Base-by-base conservation (phyloP, 345 rosid species). In the Rhodomyrtus tomentosa region DNA sequence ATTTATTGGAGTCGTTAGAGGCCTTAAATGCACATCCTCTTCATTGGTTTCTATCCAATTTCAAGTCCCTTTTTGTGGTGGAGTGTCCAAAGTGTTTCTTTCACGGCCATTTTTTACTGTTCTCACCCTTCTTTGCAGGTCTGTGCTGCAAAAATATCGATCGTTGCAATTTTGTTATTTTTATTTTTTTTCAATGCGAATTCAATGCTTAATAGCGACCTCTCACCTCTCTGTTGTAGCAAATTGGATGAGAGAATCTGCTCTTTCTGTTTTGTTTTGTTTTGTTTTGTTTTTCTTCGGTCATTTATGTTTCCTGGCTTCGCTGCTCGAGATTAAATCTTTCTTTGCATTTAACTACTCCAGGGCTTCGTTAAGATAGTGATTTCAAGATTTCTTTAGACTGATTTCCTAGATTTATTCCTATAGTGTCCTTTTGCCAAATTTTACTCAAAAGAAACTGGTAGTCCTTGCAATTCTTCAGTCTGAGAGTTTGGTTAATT, bases 21-120 rank as follows among this genome's bases (percentile, higher is more conserved):
- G 53, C 49, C 38, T 80, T 80, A 36, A 80, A 55, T 79, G 83
- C 54, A 20, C 58, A 5, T 50, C 9, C 29, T 27, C 85, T 14
- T 38, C 22, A 4, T n/a, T 74, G 76, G 55, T 45, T 79, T 54
- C 21, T 48, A 32, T 38, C 55, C 79, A 68, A 68, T 68, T 68
- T 68, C 45, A 0, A 54, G 54, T 80, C 53, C n/a, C 82, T 80
- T 76, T 50, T 48, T 40, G 18, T 24, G 85, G 29, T 49, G 84
- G 84, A 38, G 36, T 48, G 82, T 52, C 25, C 49, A 42, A 50
- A 50, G 50, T 24, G 81, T 88, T 88, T 91, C 90, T 89, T 84
- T 91, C 91, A 51, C 68, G 87, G 81, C 83, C 80, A 88, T 83
- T 86, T 84, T n/a, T 27, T 51, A 73, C 90, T 89, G 86, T 91